Evolutionary conservation across 1,284 basidiomycete genomes (phyloP).

Genomic region (Fomitopsis schrenkii): DNA sequence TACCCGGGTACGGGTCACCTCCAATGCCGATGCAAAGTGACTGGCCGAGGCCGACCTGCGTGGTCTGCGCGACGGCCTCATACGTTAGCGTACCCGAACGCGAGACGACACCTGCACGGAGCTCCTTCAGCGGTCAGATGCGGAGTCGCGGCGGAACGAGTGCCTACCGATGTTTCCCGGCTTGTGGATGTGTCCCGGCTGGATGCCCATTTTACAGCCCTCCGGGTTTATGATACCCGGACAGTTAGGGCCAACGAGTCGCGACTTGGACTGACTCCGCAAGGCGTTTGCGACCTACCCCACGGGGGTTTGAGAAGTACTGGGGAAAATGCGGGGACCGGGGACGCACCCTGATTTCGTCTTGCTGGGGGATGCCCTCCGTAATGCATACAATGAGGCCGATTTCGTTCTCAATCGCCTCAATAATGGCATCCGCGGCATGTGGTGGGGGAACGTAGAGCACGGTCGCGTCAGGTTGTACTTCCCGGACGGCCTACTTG

Average conservation of each 20-base stretch:
- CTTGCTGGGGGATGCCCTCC: constrained; percentile 94
- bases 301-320: background rate
- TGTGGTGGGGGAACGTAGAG: constrained; percentile 94
- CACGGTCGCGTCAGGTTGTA: constrained; percentile 87
- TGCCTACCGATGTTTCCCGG: constrained; percentile 87
- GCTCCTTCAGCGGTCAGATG: background rate
- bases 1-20: constrained; percentile 98
- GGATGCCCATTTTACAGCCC: constrained; percentile 99
- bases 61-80: constrained; percentile 93
- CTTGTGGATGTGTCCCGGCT: constrained; percentile 96
- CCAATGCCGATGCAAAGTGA: constrained; percentile 97
- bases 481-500: constrained; percentile 75
- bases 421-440: constrained; percentile 93
- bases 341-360: constrained; percentile 77
- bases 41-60: constrained; percentile 93
- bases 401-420: constrained; percentile 97
- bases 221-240: constrained; percentile 97
- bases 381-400: constrained; percentile 96
- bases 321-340: constrained; percentile 5
- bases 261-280: constrained; percentile 90
- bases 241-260: constrained; percentile 97
- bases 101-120: constrained; percentile 84
- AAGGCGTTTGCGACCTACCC: constrained; percentile 87
- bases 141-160: background rate
- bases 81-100: constrained; percentile 94